Conservation (phyloP, 1,284 basidiomycete genomes). For the Rhodotorula sp. region DNA sequence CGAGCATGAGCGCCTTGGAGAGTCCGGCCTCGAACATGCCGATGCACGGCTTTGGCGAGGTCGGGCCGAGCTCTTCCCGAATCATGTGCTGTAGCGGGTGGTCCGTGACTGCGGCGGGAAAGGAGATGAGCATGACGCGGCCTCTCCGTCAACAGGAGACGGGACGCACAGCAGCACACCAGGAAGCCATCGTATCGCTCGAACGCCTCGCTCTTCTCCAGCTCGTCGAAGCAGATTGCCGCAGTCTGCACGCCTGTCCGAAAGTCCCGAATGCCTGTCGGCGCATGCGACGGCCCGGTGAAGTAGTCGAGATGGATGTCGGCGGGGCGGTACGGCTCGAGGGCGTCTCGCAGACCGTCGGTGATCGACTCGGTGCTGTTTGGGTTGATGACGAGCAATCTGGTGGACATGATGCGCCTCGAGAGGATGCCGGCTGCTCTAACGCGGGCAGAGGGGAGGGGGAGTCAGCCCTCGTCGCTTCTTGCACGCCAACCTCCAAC, state of each 20-base stretch:
- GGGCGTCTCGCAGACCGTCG: slow-evolving; percentile 44
- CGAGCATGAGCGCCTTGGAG: slow-evolving; percentile 48
- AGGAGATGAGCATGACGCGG: background rate
- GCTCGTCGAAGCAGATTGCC: slow-evolving; percentile 46
- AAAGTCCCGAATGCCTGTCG: slow-evolving; percentile 55
- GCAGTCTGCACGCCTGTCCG: slow-evolving; percentile 54
- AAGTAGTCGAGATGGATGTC: slow-evolving; percentile 48
- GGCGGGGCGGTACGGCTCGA: slow-evolving; percentile 34
- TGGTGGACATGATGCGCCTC: background rate
- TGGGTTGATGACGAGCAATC: slow-evolving; percentile 59
- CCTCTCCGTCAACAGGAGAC: no score
- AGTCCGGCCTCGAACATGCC: slow-evolving; percentile 59
- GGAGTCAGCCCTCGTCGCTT: background rate
- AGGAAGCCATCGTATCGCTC: slow-evolving; percentile 53
- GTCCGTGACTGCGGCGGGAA: slow-evolving; percentile 49
- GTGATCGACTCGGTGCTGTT: slow-evolving; percentile 58
- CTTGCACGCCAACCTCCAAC: no score
- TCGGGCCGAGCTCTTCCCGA: slow-evolving; percentile 48
- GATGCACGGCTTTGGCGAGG: slow-evolving; percentile 50
- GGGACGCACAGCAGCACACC: slow-evolving; percentile 54
- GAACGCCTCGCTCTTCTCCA: slow-evolving; percentile 11
- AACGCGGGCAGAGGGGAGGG: background rate
- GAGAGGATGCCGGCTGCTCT: background rate
- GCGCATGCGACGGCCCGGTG: slow-evolving; percentile 54
- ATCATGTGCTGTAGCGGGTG: slow-evolving; percentile 57